These are phyloP conservation scores for Candida piceae DNA, from an alignment of 805 yeast species.

Conservation along the genomic window DNA sequence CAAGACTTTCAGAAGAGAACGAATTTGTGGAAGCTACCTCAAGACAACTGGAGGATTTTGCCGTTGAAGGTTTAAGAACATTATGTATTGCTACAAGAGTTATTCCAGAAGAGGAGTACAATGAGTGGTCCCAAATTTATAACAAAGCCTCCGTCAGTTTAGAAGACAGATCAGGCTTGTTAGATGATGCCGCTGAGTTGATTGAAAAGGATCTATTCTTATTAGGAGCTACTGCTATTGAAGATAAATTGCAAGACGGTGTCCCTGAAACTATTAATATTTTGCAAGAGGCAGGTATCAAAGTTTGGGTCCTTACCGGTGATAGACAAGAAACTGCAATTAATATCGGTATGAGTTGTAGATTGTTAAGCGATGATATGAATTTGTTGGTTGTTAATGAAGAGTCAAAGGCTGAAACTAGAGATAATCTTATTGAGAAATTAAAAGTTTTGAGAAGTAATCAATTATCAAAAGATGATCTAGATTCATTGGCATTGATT, in stretches of 20 bases:
- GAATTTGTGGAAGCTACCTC: constrained; percentile 81
- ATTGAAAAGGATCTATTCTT: constrained; percentile 77
- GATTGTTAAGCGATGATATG: constrained; percentile 92
- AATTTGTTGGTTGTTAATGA: constrained; percentile 86
- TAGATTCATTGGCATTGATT: constrained; percentile 76
- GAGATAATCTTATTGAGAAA: constrained; percentile 67
- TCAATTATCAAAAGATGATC: constrained; percentile 61
- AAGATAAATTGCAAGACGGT: constrained; percentile 95
- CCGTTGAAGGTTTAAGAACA: constrained; percentile 92
- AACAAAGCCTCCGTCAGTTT: constrained; percentile 80
- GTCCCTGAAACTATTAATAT: constrained; percentile 97
- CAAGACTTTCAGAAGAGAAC: constrained; percentile 65
- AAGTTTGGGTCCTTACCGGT: constrained; percentile 97
- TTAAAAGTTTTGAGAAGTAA: constrained; percentile 66
- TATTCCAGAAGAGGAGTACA: constrained; percentile 73
- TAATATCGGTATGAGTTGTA: constrained; percentile 98
- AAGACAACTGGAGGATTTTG: constrained; percentile 91
- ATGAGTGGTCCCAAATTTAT: constrained; percentile 60
- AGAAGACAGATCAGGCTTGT: constrained; percentile 63
- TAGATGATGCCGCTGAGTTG: constrained; percentile 85
- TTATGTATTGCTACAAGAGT: constrained; percentile 86
- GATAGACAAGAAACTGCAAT: constrained; percentile 98
- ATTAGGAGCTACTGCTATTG: constrained; percentile 97
- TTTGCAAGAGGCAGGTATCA: constrained; percentile 93
- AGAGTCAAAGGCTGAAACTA: constrained; percentile 72